Evolutionary conservation across 164 flowering plant genomes (phyloP), one percentile per base, ranked within the genome.

Genomic region (Berberis vulgaris): DNA sequence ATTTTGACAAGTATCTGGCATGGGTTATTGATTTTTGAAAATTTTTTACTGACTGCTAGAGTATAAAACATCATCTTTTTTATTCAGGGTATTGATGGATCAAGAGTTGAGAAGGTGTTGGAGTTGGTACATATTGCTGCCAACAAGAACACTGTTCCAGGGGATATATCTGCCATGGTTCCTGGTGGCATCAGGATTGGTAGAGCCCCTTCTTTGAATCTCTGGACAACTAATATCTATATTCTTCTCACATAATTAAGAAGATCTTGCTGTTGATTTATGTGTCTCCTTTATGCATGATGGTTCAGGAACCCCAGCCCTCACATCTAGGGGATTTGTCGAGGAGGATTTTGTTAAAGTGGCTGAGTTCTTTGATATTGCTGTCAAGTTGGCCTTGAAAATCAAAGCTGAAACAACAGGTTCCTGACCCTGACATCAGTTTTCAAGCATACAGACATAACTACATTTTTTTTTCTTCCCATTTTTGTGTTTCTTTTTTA

Each of bases 171-270:
- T 70, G 99, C 99, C 66, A 95, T 95, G 98, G 97, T 91, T 75
- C 99, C 99, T 77, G 99, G 99, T 70, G 99, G 99, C 80, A 95
- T 95, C 74, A 79, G 97, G 59, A 95, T 95, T 96, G 99, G 99
- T 94, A 81, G 45, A 67, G 43, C 10, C 60, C 54, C 11, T 57
- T n/a, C 45, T 57, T n/a, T 26, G 42, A 40, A 13, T 10, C 41
- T 60, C 9, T 41, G 45, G 54, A 49, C 13, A 6, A 7, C 11
- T 55, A 2, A 55, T 55, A 2, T 55, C 41, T 55, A 41, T 3
- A 7, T 52, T 0, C 7, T 9, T 50, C n/a, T 52, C 11, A 52
- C 13, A 52, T 11, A 12, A 52, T 7, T 7, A 26, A 26, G 26
- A 26, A 26, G 26, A 26, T 26, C 26, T 26, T 52, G n/a, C 8